Evolutionary conservation across 371 early-diverging fungal genomes (phyloP), one percentile per base, ranked within the genome.

Genomic region (Mortierella sp.): DNA sequence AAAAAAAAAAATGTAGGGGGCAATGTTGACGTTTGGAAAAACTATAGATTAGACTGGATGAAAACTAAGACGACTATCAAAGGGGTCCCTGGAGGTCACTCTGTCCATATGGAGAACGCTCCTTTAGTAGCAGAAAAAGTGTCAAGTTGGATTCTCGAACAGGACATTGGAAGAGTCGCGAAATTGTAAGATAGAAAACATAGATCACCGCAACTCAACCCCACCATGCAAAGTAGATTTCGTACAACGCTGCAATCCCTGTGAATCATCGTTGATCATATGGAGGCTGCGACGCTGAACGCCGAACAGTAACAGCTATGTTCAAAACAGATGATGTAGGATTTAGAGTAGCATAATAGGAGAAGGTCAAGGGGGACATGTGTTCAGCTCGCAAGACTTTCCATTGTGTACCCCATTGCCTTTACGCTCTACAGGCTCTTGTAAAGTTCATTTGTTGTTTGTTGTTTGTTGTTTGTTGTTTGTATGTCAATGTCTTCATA

Each of bases 91-190:
- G 79, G 79, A 32, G 58, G 47, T 45, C 74, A 78, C 36, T 67
- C 66, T 50, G 79, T 78, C 11, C 79, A 73, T 21, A 72, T 78
- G 67, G 73, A 78, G 64, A 59, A 73, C 28, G 74, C 79, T 6
- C 67, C 67, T 40, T 38, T 58, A 6, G 64, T 74, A 0, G 63
- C 74, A 60, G 64, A 67, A n/a, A 59, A 53, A 21, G 55, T 70
- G n/a, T 59, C 47, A 7, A 63, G 60, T 15, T 74, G 74, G 74
- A 60, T 74, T 1, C 66, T 69, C 19, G 63, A 38, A 28, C 73
- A 78, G 32, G 70, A 78, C 55, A 5, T 70, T 55, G 55, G 55
- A 2, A n/a, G 66, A 8, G 43, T 65, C 24, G 70, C 76, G 2
- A 59, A 28, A 24, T 40, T 68, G 13, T 67, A 65, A 55, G 22